phyloP scores from a whole-genome alignment of 108 stramenopile genomes.

The Epipyxis sp. region DNA sequence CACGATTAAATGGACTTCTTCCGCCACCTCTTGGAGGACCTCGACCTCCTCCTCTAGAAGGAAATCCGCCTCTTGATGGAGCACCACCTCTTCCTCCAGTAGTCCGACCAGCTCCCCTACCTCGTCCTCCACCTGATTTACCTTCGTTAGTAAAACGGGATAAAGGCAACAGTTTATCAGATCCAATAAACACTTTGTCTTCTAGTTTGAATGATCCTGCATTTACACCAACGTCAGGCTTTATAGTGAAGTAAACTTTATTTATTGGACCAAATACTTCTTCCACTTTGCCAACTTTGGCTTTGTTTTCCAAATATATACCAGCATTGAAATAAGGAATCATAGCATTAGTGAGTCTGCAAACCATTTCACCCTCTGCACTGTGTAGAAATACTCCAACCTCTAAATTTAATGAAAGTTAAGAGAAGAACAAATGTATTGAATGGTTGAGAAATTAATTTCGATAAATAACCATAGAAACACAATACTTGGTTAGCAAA shows the following conservation, averaged over 20 bases:
- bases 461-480: background rate
- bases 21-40: conserved; percentile 53
- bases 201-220: conserved; percentile 80
- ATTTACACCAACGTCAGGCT: conserved; percentile 86
- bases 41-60: conserved; percentile 53
- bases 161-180: conserved; percentile 86
- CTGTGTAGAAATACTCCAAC: conserved; percentile 53
- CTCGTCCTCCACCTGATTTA: conserved; percentile 44
- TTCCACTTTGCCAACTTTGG: conserved; percentile 94
- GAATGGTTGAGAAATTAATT: background rate
- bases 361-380: conserved; percentile 59
- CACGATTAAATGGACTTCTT: conserved; percentile 51
- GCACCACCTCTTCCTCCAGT: conserved; percentile 35
- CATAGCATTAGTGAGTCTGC: conserved; percentile 65
- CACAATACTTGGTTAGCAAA: too few relatives aligned
- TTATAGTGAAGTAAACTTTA: conserved; percentile 88
- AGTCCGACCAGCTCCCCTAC: conserved; percentile 30
- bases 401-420: conserved; percentile 31
- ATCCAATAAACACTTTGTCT: conserved; percentile 81
- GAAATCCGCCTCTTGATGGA: conserved; percentile 35
- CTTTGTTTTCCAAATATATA: conserved; percentile 94
- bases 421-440: background rate
- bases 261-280: conserved; percentile 91
- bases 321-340: conserved; percentile 98
- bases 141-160: conserved; percentile 79